These are phyloP conservation scores for Tarenaya hassleriana DNA, from an alignment of 345 rosid genomes.

Conservation along the genomic window DNA sequence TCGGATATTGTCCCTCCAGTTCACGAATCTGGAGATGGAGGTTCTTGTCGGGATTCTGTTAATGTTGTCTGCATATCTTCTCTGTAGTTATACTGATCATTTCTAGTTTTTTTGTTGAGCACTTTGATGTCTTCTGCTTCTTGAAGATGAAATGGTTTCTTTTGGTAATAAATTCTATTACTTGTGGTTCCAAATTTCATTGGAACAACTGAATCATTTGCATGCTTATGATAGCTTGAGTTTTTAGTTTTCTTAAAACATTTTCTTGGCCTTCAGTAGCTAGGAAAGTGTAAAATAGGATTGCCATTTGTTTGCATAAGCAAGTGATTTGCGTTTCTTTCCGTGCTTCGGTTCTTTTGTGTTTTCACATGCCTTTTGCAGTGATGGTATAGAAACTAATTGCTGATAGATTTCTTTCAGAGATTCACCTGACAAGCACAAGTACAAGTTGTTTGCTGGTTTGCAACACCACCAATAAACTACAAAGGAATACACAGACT, in stretches of 20 bases:
- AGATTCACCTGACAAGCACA: background rate
- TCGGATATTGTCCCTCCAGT: too few relatives aligned
- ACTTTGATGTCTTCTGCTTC: conserved; percentile 41
- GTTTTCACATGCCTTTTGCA: background rate
- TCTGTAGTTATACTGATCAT: too few relatives aligned
- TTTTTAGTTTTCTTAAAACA: background rate
- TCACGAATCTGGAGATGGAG: too few relatives aligned
- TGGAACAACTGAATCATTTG: background rate
- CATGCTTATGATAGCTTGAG: background rate
- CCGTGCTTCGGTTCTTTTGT: background rate
- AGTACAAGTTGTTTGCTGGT: conserved; percentile 1
- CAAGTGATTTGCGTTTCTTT: too few relatives aligned
- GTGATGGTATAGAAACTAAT: background rate
- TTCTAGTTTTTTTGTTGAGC: background rate
- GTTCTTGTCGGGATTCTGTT: conserved; percentile 1
- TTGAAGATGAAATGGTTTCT: conserved; percentile 21
- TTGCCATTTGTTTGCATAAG: too few relatives aligned
- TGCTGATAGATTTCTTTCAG: conserved; percentile 5
- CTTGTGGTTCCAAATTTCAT: background rate
- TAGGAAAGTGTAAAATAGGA: too few relatives aligned
- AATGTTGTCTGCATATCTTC: too few relatives aligned
- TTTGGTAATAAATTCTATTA: conserved; percentile 2
- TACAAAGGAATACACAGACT: conserved; percentile 2
- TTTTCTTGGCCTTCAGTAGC: background rate
- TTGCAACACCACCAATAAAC: conserved; percentile 9